These are phyloP conservation scores for Terfezia claveryi DNA, from an alignment of 495 filamentous ascomycete genomes.

Conservation along the genomic window DNA sequence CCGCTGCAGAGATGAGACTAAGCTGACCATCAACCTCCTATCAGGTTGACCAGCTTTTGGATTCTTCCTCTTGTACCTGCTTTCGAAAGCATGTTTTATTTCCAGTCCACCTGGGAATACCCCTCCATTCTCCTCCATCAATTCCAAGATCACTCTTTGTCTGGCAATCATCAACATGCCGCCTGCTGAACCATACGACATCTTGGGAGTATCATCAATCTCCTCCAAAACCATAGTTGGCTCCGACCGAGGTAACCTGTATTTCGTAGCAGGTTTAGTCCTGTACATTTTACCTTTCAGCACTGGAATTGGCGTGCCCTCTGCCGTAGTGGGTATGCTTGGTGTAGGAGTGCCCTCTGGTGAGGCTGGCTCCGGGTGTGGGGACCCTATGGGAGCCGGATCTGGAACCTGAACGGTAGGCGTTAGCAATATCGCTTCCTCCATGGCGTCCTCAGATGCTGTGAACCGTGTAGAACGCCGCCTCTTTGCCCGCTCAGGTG, in stretches of 20 bases:
- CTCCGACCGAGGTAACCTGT: neutral
- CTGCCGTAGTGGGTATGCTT: too few species aligned
- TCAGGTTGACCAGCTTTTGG: conserved; percentile 18
- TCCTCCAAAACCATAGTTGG: conserved; percentile 9
- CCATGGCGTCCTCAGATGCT: neutral
- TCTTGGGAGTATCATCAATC: conserved; percentile 13
- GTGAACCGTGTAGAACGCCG: neutral
- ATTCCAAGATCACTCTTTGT: conserved; percentile 42
- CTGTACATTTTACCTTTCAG: neutral
- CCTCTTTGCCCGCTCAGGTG: too few species aligned
- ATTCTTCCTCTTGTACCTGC: conserved; percentile 16
- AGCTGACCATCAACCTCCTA: conserved; percentile 16
- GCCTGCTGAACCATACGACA: conserved; percentile 16
- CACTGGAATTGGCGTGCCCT: too few species aligned
- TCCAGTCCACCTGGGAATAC: conserved; percentile 54
- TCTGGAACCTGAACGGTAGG: too few species aligned
- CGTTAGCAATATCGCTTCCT: neutral
- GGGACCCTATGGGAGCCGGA: too few species aligned
- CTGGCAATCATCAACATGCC: conserved; percentile 22
- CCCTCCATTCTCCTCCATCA: conserved; percentile 45
- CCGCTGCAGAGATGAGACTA: conserved; percentile 40
- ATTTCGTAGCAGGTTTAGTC: neutral
- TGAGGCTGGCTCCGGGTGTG: too few species aligned
- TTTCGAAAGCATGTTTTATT: conserved; percentile 44
- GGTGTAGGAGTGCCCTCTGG: too few species aligned